A percentile compares a stretch with the other conserved stretches of the same genome.
These are phyloP conservation scores for Ascochyta lentis DNA, from an alignment of 2,329 filamentous ascomycete genomes.

Conservation along the genomic window DNA sequence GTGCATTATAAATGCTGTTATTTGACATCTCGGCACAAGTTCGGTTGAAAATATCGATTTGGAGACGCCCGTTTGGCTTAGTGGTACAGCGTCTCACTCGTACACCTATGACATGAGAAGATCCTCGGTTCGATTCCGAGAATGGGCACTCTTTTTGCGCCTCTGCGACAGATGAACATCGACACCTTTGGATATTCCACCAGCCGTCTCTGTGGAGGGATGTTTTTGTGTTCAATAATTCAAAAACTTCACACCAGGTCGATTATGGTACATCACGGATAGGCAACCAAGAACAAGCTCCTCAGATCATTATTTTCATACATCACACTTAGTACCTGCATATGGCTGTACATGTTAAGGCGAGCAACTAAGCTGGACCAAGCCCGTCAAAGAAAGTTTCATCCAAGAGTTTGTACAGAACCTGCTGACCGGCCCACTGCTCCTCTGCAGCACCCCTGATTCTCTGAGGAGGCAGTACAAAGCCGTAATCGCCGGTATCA, in stretches of 20 bases:
- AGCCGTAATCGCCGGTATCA: constrained; percentile 56
- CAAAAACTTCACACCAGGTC: too few relatives aligned
- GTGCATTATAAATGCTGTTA: neutral
- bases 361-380: constrained; percentile 20
- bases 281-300: too few relatives aligned
- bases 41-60: constrained; percentile 5
- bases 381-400: constrained; percentile 38
- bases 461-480: constrained; percentile 57
- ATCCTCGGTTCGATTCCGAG: constrained; percentile 31
- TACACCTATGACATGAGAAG: constrained; percentile 28
- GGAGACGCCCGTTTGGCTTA: constrained; percentile 24
- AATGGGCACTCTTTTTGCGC: constrained; percentile 21
- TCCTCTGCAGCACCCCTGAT: constrained; percentile 56
- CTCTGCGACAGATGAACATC: too few relatives aligned
- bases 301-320: too few relatives aligned
- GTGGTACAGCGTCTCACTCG: constrained; percentile 37
- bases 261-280: too few relatives aligned
- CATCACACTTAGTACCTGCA: too few relatives aligned
- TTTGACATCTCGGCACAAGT: neutral
- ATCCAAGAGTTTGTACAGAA: constrained; percentile 33
- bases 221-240: too few relatives aligned
- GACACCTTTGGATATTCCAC: too few relatives aligned
- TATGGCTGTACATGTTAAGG: too few relatives aligned
- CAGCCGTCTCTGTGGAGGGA: too few relatives aligned
- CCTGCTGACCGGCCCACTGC: constrained; percentile 51